Conservation (phyloP, 1,284 basidiomycete genomes). For the Marasmius fiardii region DNA sequence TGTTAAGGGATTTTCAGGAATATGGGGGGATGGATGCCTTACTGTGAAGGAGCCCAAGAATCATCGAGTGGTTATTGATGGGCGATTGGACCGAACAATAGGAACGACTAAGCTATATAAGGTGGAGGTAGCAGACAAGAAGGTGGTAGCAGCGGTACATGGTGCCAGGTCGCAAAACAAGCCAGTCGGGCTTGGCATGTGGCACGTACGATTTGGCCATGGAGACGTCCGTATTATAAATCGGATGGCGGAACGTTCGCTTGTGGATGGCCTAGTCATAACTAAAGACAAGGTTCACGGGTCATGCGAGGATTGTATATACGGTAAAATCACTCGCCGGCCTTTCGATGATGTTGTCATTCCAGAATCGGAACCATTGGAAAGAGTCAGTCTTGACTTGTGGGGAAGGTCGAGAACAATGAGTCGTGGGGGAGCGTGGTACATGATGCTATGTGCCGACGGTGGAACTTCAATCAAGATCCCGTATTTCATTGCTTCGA, state of each 20-base stretch:
- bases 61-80: neutral
- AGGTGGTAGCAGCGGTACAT: neutral
- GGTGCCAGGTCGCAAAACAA: neutral
- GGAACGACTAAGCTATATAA: neutral
- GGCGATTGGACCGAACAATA: neutral
- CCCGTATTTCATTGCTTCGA: neutral
- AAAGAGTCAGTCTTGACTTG: neutral
- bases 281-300: neutral
- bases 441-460: neutral
- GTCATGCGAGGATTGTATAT: neutral
- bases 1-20: neutral
- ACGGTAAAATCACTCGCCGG: neutral
- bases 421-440: neutral
- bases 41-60: neutral
- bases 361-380: neutral
- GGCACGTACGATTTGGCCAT: slow-evolving; percentile 5
- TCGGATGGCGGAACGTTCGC: neutral
- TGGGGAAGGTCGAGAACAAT: neutral
- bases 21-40: neutral
- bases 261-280: neutral
- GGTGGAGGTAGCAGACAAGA: neutral
- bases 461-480: neutral
- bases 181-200: neutral
- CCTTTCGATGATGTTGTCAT: neutral
- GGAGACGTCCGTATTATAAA: neutral